Conservation (phyloP, 768 basidiomycete species). For the Cyclocybe cylindracea region DNA sequence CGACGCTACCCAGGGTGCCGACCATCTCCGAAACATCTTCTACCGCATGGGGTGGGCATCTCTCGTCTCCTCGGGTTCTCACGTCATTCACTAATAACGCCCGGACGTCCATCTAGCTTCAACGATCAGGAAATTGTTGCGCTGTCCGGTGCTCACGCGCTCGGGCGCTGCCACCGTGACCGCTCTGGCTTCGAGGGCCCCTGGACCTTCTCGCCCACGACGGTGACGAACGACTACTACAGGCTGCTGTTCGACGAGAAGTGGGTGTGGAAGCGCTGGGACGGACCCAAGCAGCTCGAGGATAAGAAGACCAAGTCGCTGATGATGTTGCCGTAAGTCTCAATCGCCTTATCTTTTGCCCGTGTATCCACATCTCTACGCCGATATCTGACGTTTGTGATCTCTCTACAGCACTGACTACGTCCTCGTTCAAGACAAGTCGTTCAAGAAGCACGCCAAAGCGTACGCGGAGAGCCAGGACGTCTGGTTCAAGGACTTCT, state of each 20-base stretch:
- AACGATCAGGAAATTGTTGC: slow-evolving; percentile 98
- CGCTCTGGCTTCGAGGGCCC: slow-evolving; percentile 80
- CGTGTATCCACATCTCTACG: too few relatives aligned
- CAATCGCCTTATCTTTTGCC: too few relatives aligned
- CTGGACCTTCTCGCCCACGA: slow-evolving; percentile 95
- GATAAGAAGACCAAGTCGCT: slow-evolving; percentile 87
- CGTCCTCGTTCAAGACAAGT: slow-evolving; percentile 85
- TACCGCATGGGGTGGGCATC: slow-evolving; percentile 76
- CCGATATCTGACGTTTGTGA: too few relatives aligned
- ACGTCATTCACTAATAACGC: background rate
- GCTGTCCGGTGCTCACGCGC: slow-evolving; percentile 90
- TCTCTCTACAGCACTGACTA: slow-evolving; percentile 91
- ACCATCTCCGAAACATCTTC: slow-evolving; percentile 88
- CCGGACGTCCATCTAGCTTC: slow-evolving; percentile 47
- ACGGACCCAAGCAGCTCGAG: slow-evolving; percentile 89
- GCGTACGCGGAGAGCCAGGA: slow-evolving; percentile 84
- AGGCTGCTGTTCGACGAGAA: slow-evolving; percentile 86
- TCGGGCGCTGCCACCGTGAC: slow-evolving; percentile 91
- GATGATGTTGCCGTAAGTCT: slow-evolving; percentile 93
- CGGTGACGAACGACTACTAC: slow-evolving; percentile 85
- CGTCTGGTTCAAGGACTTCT: slow-evolving; percentile 95
- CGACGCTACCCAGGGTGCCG: slow-evolving; percentile 79
- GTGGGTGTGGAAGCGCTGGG: slow-evolving; percentile 97
- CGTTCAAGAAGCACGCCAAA: slow-evolving; percentile 86
- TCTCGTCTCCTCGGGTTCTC: background rate